These are phyloP conservation scores for Simplicillium aogashimaense DNA, from an alignment of 2,329 filamentous ascomycete genomes.

Conservation along the genomic window DNA sequence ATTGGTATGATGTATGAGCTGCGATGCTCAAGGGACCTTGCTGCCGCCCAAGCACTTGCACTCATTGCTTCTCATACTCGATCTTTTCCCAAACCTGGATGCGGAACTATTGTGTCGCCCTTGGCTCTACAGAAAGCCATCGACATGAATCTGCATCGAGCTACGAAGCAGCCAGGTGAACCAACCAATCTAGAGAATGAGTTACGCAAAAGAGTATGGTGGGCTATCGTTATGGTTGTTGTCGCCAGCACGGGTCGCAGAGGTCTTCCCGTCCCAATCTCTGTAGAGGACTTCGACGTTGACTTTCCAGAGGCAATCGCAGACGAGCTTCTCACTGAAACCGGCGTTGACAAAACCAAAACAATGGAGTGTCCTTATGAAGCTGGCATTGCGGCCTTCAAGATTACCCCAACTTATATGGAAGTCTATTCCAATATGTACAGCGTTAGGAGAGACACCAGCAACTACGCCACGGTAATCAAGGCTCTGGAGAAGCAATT, in stretches of 20 bases:
- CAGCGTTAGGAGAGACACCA: conserved; percentile 51
- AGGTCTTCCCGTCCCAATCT: conserved; percentile 66
- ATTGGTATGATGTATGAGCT: conserved; percentile 60
- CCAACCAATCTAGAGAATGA: conserved; percentile 57
- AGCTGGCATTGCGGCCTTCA: conserved; percentile 56
- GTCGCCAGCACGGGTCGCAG: conserved; percentile 65
- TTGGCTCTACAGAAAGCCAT: conserved; percentile 59
- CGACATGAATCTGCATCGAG: conserved; percentile 66
- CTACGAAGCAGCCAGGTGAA: conserved; percentile 40
- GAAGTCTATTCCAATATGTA: conserved; percentile 73
- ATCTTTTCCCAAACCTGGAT: conserved; percentile 69
- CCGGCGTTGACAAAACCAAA: conserved; percentile 46
- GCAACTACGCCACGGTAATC: conserved; percentile 54
- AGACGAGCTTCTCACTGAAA: conserved; percentile 59
- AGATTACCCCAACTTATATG: conserved; percentile 55
- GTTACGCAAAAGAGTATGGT: conserved; percentile 69
- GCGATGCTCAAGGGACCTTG: conserved; percentile 47
- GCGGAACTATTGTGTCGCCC: conserved; percentile 58
- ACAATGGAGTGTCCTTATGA: conserved; percentile 55
- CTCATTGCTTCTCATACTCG: conserved; percentile 65
- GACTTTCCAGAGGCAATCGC: conserved; percentile 63
- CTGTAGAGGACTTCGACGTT: conserved; percentile 66
- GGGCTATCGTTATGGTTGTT: conserved; percentile 57
- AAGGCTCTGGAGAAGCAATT: conserved; percentile 56
- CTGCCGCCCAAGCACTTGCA: conserved; percentile 62